Conservation (phyloP, 2,329 filamentous ascomycete genomes). For the Alternaria alternata region DNA sequence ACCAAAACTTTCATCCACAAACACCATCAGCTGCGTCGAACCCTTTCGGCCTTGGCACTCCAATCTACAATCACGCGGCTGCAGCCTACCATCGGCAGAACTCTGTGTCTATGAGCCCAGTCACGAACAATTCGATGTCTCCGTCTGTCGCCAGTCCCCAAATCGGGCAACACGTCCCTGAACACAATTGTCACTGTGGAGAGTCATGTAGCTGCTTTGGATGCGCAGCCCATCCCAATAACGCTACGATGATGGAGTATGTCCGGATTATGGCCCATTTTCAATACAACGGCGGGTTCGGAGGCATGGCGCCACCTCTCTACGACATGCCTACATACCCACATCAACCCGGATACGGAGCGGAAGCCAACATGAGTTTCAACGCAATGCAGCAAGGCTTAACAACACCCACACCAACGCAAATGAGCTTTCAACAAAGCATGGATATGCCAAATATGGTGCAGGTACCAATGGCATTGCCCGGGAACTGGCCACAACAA, state of each 20-base stretch:
- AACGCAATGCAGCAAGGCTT: constrained; percentile 28
- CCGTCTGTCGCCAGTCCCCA: constrained; percentile 40
- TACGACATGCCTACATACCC: constrained; percentile 48
- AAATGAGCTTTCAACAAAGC: constrained; percentile 33
- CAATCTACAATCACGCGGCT: constrained; percentile 47
- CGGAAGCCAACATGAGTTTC: constrained; percentile 32
- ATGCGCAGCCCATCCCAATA: constrained; percentile 73
- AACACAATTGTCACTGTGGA: constrained; percentile 68
- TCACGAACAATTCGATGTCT: constrained; percentile 20
- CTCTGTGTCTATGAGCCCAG: constrained; percentile 42
- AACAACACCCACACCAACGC: constrained; percentile 24
- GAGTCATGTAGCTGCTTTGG: constrained; percentile 72
- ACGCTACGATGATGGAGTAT: constrained; percentile 66
- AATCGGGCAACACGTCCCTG: constrained; percentile 45
- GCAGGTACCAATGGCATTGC: constrained; percentile 22
- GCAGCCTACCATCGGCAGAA: constrained; percentile 42
- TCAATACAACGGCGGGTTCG: constrained; percentile 46
- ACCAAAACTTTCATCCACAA: constrained; percentile 29
- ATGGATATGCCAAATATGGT: constrained; percentile 30
- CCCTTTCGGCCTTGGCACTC: constrained; percentile 42
- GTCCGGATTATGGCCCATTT: constrained; percentile 55
- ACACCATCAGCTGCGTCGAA: constrained; percentile 20
- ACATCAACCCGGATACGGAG: constrained; percentile 42
- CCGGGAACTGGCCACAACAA: constrained; percentile 36
- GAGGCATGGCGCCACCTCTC: constrained; percentile 40